Percentiles rank a stretch among this genome's conserved stretches.
phyloP scores from a whole-genome alignment of 2,329 filamentous ascomycete genomes.

The Ambrosiella beaveri region DNA sequence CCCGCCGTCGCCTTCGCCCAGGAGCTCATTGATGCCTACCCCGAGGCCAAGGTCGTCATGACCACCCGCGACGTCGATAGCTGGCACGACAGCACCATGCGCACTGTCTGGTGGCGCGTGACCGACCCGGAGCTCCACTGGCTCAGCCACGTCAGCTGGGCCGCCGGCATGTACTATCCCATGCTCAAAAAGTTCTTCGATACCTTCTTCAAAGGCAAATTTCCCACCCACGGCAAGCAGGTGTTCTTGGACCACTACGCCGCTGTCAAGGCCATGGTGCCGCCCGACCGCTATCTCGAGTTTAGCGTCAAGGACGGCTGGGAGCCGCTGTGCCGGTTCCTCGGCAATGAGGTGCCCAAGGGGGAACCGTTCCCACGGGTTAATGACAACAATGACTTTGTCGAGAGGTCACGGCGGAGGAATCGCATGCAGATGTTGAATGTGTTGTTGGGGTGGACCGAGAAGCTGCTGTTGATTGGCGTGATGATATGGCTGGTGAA shows the following conservation, averaged over 20 bases:
- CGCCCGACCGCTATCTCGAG: constrained; percentile 18
- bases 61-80: constrained; percentile 49
- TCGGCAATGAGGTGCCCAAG: constrained; percentile 21
- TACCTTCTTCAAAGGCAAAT: constrained; percentile 50
- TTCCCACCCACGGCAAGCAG: constrained; percentile 46
- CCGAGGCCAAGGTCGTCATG: constrained; percentile 54
- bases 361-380: constrained; percentile 21
- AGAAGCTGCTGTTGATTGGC: not conserved
- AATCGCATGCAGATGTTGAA: constrained; percentile 23
- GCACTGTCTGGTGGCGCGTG: constrained; percentile 33
- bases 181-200: constrained; percentile 56
- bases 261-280: constrained; percentile 20
- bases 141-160: constrained; percentile 31
- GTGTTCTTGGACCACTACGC: constrained; percentile 32
- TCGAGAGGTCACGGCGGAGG: constrained; percentile 19
- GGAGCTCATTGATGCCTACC: constrained; percentile 54
- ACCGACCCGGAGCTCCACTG: constrained; percentile 29
- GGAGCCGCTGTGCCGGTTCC: constrained; percentile 23
- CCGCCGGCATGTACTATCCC: constrained; percentile 36
- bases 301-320: constrained; percentile 22
- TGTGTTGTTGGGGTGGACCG: constrained; percentile 17
- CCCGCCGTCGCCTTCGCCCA: constrained; percentile 49
- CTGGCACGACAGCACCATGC: constrained; percentile 45
- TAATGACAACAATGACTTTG: constrained; percentile 22
- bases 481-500: constrained; percentile 1